These are phyloP conservation scores for Bimuria novae-zelandiae DNA, from an alignment of 2,329 filamentous ascomycete genomes.

Conservation along the genomic window DNA sequence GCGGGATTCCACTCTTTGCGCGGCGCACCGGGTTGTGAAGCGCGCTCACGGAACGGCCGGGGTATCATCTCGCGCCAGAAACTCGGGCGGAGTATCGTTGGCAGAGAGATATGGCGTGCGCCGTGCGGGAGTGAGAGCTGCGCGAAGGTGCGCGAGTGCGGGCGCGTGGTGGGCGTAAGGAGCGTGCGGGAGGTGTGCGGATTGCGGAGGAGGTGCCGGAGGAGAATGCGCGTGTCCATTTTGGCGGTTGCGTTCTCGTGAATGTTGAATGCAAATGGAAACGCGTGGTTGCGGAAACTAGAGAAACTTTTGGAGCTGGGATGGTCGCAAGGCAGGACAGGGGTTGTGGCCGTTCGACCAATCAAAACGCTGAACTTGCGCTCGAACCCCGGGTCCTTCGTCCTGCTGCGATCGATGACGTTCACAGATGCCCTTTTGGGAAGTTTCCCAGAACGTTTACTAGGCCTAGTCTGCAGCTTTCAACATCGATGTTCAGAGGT, in stretches of 20 bases:
- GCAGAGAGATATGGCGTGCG: slow-evolving; percentile 32
- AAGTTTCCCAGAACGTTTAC: no score
- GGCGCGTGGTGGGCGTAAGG: slow-evolving; percentile 18
- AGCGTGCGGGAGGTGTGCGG: slow-evolving; percentile 23
- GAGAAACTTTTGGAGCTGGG: slow-evolving; percentile 17
- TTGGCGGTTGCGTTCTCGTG: background rate
- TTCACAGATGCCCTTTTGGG: no score
- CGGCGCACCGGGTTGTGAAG: slow-evolving; percentile 5
- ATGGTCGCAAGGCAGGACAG: background rate
- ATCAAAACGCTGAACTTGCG: no score
- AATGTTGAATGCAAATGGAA: background rate
- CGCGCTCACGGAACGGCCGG: slow-evolving; percentile 26
- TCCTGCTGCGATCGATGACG: no score
- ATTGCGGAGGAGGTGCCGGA: slow-evolving; percentile 35
- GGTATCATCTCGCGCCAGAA: slow-evolving; percentile 48
- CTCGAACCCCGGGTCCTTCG: no score
- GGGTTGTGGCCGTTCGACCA: background rate
- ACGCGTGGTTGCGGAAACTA: background rate
- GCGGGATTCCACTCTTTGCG: slow-evolving; percentile 58
- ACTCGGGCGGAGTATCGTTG: slow-evolving; percentile 42
- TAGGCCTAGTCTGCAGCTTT: no score
- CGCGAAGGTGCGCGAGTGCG: slow-evolving; percentile 29
- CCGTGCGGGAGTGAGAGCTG: slow-evolving; percentile 20
- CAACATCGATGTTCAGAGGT: no score
- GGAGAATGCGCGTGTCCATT: slow-evolving; percentile 32